Evolutionary conservation across 2,329 filamentous ascomycete species (phyloP).

Genomic region (Chaetomium sp.): DNA sequence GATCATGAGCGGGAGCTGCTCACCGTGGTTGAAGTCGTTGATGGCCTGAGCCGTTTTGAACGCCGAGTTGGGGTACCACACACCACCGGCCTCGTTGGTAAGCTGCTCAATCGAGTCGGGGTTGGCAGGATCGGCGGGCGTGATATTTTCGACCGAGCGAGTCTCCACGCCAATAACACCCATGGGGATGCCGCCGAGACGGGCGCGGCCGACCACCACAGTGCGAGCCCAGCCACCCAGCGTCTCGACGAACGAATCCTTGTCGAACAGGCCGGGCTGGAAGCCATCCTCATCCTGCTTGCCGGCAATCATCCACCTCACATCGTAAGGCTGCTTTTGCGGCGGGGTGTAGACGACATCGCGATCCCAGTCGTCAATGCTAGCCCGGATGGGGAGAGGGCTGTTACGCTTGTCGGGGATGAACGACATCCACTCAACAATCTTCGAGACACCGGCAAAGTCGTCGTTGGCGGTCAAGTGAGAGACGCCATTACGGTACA

Average conservation of each 20-base stretch:
- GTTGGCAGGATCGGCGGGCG: constrained; percentile 94
- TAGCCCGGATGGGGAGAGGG: constrained; percentile 88
- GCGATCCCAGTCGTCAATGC: constrained; percentile 86
- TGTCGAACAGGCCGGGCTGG: constrained; percentile 91
- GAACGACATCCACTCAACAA: constrained; percentile 97
- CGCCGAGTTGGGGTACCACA: constrained; percentile 99
- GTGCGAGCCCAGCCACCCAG: constrained; percentile 97
- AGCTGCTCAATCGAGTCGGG: constrained; percentile 98
- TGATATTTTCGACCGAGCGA: constrained; percentile 93
- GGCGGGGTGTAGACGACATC: constrained; percentile 83
- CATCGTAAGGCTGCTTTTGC: constrained; percentile 85
- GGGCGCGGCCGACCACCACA: constrained; percentile 93
- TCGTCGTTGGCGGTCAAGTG: constrained; percentile 98
- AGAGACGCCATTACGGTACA: constrained; percentile 99
- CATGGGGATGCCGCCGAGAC: constrained; percentile 94
- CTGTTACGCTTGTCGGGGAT: constrained; percentile 93
- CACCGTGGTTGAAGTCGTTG: constrained; percentile 98
- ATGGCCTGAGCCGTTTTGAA: constrained; percentile 99
- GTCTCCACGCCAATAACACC: constrained; percentile 98
- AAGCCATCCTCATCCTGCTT: constrained; percentile 84
- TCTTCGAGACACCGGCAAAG: constrained; percentile 96
- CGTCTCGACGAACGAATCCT: constrained; percentile 93
- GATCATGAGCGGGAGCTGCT: constrained; percentile 98
- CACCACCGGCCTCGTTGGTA: constrained; percentile 91
- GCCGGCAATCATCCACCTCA: constrained; percentile 89